Conservation (phyloP, 768 basidiomycete genomes). For the Mycena haematopus region DNA sequence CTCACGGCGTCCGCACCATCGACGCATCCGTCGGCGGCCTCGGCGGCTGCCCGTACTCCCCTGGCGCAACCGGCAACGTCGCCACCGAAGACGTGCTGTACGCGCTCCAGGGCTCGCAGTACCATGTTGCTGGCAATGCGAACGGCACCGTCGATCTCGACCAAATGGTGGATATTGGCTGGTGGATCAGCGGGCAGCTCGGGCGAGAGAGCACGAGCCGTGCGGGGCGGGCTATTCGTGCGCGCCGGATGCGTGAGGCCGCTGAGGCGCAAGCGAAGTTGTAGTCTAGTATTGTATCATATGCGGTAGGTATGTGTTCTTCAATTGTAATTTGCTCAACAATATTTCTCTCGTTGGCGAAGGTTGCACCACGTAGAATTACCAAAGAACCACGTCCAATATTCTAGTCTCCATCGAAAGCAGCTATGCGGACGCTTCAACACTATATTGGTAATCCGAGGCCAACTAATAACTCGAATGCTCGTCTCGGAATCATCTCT, state of each 20-base stretch:
- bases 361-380: too few species aligned
- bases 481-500: background rate
- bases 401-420: too few species aligned
- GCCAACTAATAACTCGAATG: too few species aligned
- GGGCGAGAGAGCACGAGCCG: slow-evolving; percentile 76
- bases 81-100: slow-evolving; percentile 93
- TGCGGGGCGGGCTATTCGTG: slow-evolving; percentile 74
- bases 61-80: slow-evolving; percentile 94
- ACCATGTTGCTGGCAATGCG: slow-evolving; percentile 54
- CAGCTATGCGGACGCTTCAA: too few species aligned
- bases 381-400: too few species aligned
- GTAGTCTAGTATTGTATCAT: slow-evolving; percentile 3
- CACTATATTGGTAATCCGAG: too few species aligned
- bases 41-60: slow-evolving; percentile 95
- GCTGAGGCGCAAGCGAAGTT: slow-evolving; percentile 30
- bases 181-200: slow-evolving; percentile 79
- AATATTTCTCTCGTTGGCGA: too few species aligned
- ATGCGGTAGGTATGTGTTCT: too few species aligned
- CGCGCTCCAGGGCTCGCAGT: slow-evolving; percentile 70
- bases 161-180: slow-evolving; percentile 76
- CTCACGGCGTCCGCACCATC: slow-evolving; percentile 79
- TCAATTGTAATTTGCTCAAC: background rate
- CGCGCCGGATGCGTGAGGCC: slow-evolving; percentile 52
- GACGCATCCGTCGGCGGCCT: slow-evolving; percentile 88
- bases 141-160: slow-evolving; percentile 61